A percentile compares a stretch with the other conserved stretches of the same genome.
Conservation (phyloP, 1,139 yeast genomes). For the Hanseniaspora uvarum region DNA sequence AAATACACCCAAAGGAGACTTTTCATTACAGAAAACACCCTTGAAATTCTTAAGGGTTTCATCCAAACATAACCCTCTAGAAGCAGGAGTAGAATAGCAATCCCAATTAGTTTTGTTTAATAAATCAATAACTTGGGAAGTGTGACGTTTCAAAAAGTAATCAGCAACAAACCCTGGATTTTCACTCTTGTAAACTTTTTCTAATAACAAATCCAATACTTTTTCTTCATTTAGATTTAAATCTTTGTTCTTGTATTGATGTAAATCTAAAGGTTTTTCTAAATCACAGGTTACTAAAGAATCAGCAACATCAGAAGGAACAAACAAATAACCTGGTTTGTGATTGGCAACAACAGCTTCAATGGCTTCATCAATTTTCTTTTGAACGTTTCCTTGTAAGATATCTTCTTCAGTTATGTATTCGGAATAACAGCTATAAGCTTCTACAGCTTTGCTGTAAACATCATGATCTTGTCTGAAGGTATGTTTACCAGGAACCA, state of each 20-base stretch:
- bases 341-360: slow-evolving; percentile 44
- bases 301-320: slow-evolving; percentile 62
- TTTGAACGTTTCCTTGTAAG: slow-evolving; percentile 43
- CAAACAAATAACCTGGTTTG: slow-evolving; percentile 69
- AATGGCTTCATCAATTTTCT: slow-evolving; percentile 57
- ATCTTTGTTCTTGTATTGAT: slow-evolving; percentile 28
- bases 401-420: slow-evolving; percentile 41
- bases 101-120: slow-evolving; percentile 39
- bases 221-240: slow-evolving; percentile 32
- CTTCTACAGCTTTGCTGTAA: slow-evolving; percentile 52
- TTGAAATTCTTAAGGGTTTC: slow-evolving; percentile 49
- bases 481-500: slow-evolving; percentile 47
- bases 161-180: slow-evolving; percentile 58
- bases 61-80: slow-evolving; percentile 47
- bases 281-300: slow-evolving; percentile 41
- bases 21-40: slow-evolving; percentile 54
- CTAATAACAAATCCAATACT: slow-evolving; percentile 38
- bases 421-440: slow-evolving; percentile 48
- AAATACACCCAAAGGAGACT: slow-evolving; percentile 35
- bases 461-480: slow-evolving; percentile 49
- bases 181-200: slow-evolving; percentile 38
- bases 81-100: slow-evolving; percentile 39
- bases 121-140: slow-evolving; percentile 37
- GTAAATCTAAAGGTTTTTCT: slow-evolving; percentile 27
- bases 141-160: slow-evolving; percentile 50